Conservation (phyloP, 2,329 filamentous ascomycete species). For the Apiospora aurea region DNA sequence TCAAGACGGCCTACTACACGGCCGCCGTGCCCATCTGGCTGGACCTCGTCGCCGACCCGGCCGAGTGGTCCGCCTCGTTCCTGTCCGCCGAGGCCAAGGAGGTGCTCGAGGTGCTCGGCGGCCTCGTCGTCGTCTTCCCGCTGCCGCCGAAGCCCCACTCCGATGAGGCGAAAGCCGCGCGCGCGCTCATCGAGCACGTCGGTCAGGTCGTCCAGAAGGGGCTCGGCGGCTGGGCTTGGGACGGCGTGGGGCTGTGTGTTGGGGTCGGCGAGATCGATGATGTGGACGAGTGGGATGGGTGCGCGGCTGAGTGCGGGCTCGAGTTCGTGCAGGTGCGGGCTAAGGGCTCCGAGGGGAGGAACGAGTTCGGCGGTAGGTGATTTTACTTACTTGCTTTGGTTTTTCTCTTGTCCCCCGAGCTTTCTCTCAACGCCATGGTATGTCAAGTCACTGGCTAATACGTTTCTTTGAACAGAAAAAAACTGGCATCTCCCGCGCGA, state of each 20-base stretch:
- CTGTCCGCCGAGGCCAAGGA: conserved; percentile 67
- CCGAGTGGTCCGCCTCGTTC: conserved; percentile 65
- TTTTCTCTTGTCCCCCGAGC: background rate
- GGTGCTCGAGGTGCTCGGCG: conserved; percentile 67
- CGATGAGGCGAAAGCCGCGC: conserved; percentile 38
- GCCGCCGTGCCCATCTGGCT: conserved; percentile 70
- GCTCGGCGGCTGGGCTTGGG: conserved; percentile 68
- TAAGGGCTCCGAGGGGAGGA: conserved; percentile 49
- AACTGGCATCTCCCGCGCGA: conserved; percentile 63
- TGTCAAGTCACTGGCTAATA: background rate
- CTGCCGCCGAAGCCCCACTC: conserved; percentile 43
- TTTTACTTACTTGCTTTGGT: no score
- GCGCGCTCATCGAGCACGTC: conserved; percentile 58
- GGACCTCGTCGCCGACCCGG: conserved; percentile 61
- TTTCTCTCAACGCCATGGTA: background rate
- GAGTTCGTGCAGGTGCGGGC: conserved; percentile 67
- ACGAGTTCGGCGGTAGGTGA: conserved; percentile 64
- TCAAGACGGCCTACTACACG: conserved; percentile 68
- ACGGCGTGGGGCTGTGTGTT: conserved; percentile 67
- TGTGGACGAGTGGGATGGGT: conserved; percentile 67
- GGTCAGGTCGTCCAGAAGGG: conserved; percentile 63
- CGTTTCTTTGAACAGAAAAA: conserved; percentile 55
- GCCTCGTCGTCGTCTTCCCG: conserved; percentile 61
- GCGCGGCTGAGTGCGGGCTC: conserved; percentile 62
- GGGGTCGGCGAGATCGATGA: conserved; percentile 57